phyloP scores from a whole-genome alignment of 192 early-diverging fungal genomes.

The Funneliformis geosporum region DNA sequence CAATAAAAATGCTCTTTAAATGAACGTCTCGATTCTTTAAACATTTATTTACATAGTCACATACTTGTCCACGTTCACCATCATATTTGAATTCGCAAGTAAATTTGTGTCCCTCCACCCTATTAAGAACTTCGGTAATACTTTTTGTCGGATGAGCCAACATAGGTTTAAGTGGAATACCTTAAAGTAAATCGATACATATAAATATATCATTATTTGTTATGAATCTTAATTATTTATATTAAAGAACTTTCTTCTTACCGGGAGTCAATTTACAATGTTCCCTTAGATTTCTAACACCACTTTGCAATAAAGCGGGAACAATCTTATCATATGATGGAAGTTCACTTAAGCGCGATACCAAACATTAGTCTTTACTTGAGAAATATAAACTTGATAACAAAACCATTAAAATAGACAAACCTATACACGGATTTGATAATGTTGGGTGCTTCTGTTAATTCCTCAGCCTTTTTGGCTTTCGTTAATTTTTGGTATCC shows the following conservation, averaged over 20 bases:
- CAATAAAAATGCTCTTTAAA: neutral
- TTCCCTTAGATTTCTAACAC: slow-evolving; percentile 64
- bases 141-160: slow-evolving; percentile 98
- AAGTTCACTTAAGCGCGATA: slow-evolving; percentile 65
- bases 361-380: neutral
- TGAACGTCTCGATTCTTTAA: neutral
- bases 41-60: neutral
- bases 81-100: slow-evolving; percentile 99
- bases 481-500: slow-evolving; percentile 43
- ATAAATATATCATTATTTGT: neutral
- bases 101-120: slow-evolving; percentile 90
- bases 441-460: slow-evolving; percentile 52
- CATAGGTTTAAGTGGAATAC: slow-evolving; percentile 98
- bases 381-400: neutral
- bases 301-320: slow-evolving; percentile 77
- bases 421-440: slow-evolving; percentile 59
- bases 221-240: neutral
- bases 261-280: slow-evolving; percentile 91
- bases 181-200: slow-evolving; percentile 38
- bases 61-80: slow-evolving; percentile 73
- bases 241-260: slow-evolving; percentile 26
- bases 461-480: slow-evolving; percentile 34
- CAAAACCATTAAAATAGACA: neutral
- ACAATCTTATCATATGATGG: slow-evolving; percentile 93
- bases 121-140: slow-evolving; percentile 87